Evolutionary conservation across 2,329 filamentous ascomycete species (phyloP).

Genomic region (Aspergillus brunneoviolaceus): DNA sequence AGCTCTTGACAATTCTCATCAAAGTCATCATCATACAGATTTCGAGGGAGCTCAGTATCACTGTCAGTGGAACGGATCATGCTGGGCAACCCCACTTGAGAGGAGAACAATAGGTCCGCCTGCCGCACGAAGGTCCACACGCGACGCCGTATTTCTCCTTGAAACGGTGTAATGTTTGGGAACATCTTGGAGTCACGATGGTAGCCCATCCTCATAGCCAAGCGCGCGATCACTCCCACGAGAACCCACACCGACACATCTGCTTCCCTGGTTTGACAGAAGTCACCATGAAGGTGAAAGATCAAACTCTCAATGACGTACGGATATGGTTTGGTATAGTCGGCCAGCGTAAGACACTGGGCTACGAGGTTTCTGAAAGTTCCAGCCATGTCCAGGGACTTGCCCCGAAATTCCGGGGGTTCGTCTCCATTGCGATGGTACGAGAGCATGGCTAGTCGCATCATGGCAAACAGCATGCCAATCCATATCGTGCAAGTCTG

Average conservation of each 20-base stretch:
- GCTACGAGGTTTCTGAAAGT: conserved; percentile 56
- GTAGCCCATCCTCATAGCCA: conserved; percentile 67
- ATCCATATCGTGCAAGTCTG: conserved; percentile 62
- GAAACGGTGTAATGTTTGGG: conserved; percentile 58
- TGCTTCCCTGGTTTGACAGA: conserved; percentile 58
- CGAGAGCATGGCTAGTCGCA: conserved; percentile 63
- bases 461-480: conserved; percentile 63
- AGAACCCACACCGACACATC: conserved; percentile 62
- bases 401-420: conserved; percentile 61
- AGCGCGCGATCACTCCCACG: conserved; percentile 58
- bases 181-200: conserved; percentile 63
- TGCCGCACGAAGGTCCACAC: conserved; percentile 54
- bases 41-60: conserved; percentile 61
- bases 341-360: conserved; percentile 63
- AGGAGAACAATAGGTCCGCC: conserved; percentile 64
- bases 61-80: conserved; percentile 65
- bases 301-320: conserved; percentile 63
- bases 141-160: conserved; percentile 58
- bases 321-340: conserved; percentile 62
- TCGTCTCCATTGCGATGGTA: conserved; percentile 63
- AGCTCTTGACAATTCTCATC: conserved; percentile 55
- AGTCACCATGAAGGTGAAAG: conserved; percentile 62
- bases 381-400: conserved; percentile 49
- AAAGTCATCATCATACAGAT: conserved; percentile 67
- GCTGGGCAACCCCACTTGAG: conserved; percentile 66